These are phyloP conservation scores for Ophioceras dolichostomum DNA, from an alignment of 2,329 filamentous ascomycete genomes.

Conservation along the genomic window DNA sequence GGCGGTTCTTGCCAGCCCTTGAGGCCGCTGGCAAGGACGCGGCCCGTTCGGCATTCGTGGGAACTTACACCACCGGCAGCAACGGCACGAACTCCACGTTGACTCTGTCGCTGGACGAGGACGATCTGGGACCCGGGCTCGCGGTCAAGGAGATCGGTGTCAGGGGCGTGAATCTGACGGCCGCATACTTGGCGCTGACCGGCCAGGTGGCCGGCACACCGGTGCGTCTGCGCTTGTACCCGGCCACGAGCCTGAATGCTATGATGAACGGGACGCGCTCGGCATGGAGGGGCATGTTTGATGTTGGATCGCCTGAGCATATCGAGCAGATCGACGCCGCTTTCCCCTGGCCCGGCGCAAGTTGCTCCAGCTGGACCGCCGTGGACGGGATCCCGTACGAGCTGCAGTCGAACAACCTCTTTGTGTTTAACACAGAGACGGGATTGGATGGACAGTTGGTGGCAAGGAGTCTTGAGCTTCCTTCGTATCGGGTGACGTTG, in stretches of 20 bases:
- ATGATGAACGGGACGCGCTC: background rate
- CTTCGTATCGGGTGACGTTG: conserved; percentile 1
- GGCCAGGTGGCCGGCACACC: background rate
- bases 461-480: conserved; percentile 1
- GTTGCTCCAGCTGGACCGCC: background rate
- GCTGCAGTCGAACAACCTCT: background rate
- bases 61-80: conserved; percentile 21
- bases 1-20: conserved; percentile 22
- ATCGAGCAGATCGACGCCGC: background rate
- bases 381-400: conserved; percentile 1
- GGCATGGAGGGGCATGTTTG: conserved; percentile 1
- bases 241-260: too few relatives aligned
- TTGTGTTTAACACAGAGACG: conserved; percentile 2
- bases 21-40: conserved; percentile 26
- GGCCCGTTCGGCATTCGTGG: conserved; percentile 16
- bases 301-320: background rate
- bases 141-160: conserved; percentile 23
- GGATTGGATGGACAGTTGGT: background rate
- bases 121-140: conserved; percentile 18
- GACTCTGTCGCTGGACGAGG: conserved; percentile 20
- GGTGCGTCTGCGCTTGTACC: conserved; percentile 1
- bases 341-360: background rate
- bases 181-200: conserved; percentile 13
- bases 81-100: conserved; percentile 29
- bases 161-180: conserved; percentile 24